Evolutionary conservation across 2,329 filamentous ascomycete genomes (phyloP).

Genomic region (Phoma herbarum): DNA sequence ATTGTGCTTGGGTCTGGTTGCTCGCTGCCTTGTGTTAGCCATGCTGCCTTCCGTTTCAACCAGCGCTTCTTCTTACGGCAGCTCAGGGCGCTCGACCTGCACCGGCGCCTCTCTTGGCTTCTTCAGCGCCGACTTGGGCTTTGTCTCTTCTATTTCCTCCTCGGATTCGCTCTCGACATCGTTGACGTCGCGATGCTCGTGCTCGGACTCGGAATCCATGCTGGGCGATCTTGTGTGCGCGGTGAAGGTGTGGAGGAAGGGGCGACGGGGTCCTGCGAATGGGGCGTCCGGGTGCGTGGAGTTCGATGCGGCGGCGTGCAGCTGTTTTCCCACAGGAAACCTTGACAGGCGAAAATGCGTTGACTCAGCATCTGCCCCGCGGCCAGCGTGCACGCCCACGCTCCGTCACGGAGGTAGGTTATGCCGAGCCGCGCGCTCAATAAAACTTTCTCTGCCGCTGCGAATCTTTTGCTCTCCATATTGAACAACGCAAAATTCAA

Average conservation of each 20-base stretch:
- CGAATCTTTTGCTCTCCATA: constrained; percentile 53
- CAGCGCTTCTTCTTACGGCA: constrained; percentile 62
- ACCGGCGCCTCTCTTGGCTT: constrained; percentile 68
- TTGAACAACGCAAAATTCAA: constrained; percentile 65
- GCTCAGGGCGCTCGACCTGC: constrained; percentile 68
- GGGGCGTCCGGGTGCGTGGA: constrained; percentile 11
- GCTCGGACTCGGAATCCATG: constrained; percentile 55
- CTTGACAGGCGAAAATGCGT: constrained; percentile 47
- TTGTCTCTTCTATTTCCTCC: constrained; percentile 71
- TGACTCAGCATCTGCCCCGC: constrained; percentile 44
- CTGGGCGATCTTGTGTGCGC: constrained; percentile 31
- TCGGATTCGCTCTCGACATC: constrained; percentile 67
- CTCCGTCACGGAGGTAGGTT: background rate
- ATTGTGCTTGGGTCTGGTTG: constrained; percentile 93
- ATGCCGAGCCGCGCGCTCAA: constrained; percentile 14
- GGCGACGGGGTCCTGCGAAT: constrained; percentile 13
- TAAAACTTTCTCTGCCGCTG: constrained; percentile 38
- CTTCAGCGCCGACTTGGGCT: constrained; percentile 84
- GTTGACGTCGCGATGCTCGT: constrained; percentile 45
- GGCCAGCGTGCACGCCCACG: constrained; percentile 34
- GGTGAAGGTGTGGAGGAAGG: background rate
- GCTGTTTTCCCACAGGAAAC: constrained; percentile 40
- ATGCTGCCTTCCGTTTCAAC: background rate
- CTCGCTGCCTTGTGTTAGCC: constrained; percentile 57
- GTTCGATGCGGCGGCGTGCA: constrained; percentile 1